Percentiles rank a stretch among this genome's conserved stretches.
Conservation (phyloP, 1,139 yeast species). For the Debaryomyces coudertii region DNA sequence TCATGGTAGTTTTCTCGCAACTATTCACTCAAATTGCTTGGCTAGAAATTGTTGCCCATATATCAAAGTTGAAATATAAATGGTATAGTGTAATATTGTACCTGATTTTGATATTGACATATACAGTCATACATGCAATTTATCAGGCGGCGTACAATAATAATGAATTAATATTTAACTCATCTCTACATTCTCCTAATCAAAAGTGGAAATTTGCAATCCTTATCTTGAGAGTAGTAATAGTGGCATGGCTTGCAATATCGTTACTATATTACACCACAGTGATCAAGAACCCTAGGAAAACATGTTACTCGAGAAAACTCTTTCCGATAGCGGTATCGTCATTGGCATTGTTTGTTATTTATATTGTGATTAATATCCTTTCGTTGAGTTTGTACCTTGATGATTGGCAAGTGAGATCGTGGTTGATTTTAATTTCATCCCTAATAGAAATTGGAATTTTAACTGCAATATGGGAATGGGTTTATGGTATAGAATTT, state of each 20-base stretch:
- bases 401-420: slow-evolving; percentile 32
- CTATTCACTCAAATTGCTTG: slow-evolving; percentile 43
- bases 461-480: slow-evolving; percentile 53
- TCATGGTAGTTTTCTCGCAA: slow-evolving; percentile 35
- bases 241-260: slow-evolving; percentile 31
- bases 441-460: slow-evolving; percentile 41
- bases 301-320: slow-evolving; percentile 36
- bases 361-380: slow-evolving; percentile 34
- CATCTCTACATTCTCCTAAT: slow-evolving; percentile 10
- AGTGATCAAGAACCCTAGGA: slow-evolving; percentile 32
- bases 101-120: slow-evolving; percentile 22
- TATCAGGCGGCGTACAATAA: slow-evolving; percentile 2
- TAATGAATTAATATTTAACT: not conserved
- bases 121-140: slow-evolving; percentile 20
- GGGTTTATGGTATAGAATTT: slow-evolving; percentile 48
- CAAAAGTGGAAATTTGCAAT: slow-evolving; percentile 29
- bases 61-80: slow-evolving; percentile 27
- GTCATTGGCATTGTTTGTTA: slow-evolving; percentile 35
- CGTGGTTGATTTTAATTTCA: slow-evolving; percentile 47
- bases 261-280: slow-evolving; percentile 34
- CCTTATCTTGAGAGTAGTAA: slow-evolving; percentile 25
- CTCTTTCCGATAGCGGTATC: slow-evolving; percentile 47
- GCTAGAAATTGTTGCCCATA: slow-evolving; percentile 37
- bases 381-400: slow-evolving; percentile 31
- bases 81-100: slow-evolving; percentile 24